phyloP scores from a whole-genome alignment of 768 basidiomycete genomes.

The Trametes coccinea region DNA sequence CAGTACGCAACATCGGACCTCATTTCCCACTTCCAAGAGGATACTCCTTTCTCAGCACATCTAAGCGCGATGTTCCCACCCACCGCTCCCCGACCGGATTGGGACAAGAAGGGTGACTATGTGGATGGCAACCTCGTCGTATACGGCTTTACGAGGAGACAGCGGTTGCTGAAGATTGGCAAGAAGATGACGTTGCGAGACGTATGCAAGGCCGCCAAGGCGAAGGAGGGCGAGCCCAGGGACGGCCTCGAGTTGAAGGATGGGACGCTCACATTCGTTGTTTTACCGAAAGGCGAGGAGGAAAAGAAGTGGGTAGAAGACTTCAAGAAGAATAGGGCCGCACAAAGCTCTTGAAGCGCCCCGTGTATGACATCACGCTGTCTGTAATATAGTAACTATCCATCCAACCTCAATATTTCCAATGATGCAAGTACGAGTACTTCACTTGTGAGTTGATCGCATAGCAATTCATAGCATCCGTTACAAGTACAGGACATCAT shows the following conservation, averaged over 20 bases:
- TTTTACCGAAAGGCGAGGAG: constrained; percentile 71
- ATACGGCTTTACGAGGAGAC: constrained; percentile 79
- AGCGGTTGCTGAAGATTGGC: constrained; percentile 85
- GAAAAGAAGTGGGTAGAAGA: constrained; percentile 88
- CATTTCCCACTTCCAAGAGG: constrained; percentile 82
- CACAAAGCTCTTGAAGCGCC: background rate
- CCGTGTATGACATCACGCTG: background rate
- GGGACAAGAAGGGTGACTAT: constrained; percentile 79
- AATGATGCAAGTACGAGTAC: too few species aligned
- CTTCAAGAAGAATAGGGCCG: constrained; percentile 54
- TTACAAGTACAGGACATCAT: too few species aligned
- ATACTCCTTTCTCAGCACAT: constrained; percentile 78
- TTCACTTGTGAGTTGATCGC: too few species aligned
- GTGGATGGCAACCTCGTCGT: constrained; percentile 61
- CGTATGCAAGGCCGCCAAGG: constrained; percentile 64
- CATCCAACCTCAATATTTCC: too few species aligned
- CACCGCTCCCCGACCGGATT: constrained; percentile 59
- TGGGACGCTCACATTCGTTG: constrained; percentile 77
- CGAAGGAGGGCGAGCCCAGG: constrained; percentile 52
- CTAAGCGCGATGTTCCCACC: constrained; percentile 84
- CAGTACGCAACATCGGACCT: constrained; percentile 87
- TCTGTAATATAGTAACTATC: too few species aligned
- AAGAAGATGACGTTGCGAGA: constrained; percentile 86
- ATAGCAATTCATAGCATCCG: too few species aligned
- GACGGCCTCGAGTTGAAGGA: constrained; percentile 88